Evolutionary conservation across 139 green algal genomes (phyloP).

Genomic region (Closterium sp.): DNA sequence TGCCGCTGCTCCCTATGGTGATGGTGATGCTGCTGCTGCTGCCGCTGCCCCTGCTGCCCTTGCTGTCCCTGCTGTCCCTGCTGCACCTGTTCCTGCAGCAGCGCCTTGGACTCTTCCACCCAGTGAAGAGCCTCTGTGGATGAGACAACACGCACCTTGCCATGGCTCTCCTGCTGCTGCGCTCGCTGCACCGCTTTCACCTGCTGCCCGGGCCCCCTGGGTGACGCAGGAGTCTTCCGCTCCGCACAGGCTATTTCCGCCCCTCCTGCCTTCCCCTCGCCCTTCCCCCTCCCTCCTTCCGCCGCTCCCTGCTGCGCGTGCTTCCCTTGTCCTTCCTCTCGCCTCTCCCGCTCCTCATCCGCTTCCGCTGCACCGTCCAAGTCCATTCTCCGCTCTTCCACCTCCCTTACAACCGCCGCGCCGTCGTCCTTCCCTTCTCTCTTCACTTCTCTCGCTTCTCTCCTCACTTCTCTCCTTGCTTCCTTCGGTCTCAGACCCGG

Average conservation of each 20-base stretch:
- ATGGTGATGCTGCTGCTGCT: conserved; percentile 1
- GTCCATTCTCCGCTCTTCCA: background rate
- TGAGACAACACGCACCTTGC: background rate
- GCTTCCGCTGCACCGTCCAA: background rate
- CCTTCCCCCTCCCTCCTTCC: too few relatives aligned
- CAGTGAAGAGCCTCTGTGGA: background rate
- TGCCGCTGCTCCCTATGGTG: background rate
- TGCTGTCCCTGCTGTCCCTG: background rate
- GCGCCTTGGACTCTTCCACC: background rate
- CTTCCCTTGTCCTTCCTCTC: too few relatives aligned
- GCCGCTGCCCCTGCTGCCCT: background rate
- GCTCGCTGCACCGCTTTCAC: background rate
- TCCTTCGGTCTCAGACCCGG: background rate
- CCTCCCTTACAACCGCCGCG: background rate
- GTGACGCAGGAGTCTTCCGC: background rate
- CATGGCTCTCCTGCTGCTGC: background rate
- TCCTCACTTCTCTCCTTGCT: background rate
- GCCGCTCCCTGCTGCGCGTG: too few relatives aligned
- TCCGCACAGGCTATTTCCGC: background rate
- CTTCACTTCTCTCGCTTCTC: background rate
- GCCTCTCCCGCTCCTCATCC: too few relatives aligned
- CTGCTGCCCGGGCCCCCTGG: background rate
- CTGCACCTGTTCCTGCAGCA: background rate
- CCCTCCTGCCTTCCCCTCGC: too few relatives aligned
- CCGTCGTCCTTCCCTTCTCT: background rate